These are phyloP conservation scores for Paramyrothecium roridum DNA, from an alignment of 2,329 filamentous ascomycete genomes.

Conservation along the genomic window DNA sequence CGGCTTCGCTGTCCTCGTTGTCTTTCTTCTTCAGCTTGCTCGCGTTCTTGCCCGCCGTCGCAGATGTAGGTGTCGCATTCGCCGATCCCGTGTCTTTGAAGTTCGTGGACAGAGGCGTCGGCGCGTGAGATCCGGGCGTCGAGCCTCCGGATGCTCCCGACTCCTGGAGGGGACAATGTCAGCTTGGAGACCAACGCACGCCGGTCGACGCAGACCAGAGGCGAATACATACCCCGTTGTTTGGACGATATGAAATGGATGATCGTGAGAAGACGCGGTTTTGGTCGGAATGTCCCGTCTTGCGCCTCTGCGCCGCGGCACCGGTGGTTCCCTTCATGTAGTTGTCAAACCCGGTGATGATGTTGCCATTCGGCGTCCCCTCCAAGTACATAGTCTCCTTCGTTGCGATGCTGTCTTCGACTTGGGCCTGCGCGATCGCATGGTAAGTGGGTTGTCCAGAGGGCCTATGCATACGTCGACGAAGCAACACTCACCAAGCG, in stretches of 20 bases:
- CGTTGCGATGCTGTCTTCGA: slow-evolving; percentile 79
- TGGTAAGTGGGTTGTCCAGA: too few relatives aligned
- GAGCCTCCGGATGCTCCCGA: slow-evolving; percentile 34
- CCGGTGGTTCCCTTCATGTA: slow-evolving; percentile 86
- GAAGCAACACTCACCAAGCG: slow-evolving; percentile 27
- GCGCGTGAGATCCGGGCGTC: slow-evolving; percentile 44
- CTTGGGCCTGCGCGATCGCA: slow-evolving; percentile 22
- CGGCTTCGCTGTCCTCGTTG: slow-evolving; percentile 58
- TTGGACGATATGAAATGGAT: slow-evolving; percentile 58
- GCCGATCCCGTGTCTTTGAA: slow-evolving; percentile 49
- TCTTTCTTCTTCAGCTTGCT: slow-evolving; percentile 51
- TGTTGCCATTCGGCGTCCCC: slow-evolving; percentile 85
- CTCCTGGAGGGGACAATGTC: slow-evolving; percentile 24
- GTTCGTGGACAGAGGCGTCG: slow-evolving; percentile 53
- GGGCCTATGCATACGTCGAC: too few relatives aligned
- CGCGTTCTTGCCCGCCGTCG: slow-evolving; percentile 39
- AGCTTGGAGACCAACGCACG: neutral
- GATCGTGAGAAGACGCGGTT: slow-evolving; percentile 72
- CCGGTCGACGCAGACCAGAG: too few relatives aligned
- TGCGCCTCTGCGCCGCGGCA: slow-evolving; percentile 60
- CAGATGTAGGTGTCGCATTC: slow-evolving; percentile 54
- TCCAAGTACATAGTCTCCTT: slow-evolving; percentile 89
- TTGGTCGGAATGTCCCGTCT: slow-evolving; percentile 62
- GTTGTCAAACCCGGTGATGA: slow-evolving; percentile 95
- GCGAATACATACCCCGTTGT: slow-evolving; percentile 25